phyloP scores from a whole-genome alignment of 2,329 filamentous ascomycete genomes.

The Sporothrix mexicana region DNA sequence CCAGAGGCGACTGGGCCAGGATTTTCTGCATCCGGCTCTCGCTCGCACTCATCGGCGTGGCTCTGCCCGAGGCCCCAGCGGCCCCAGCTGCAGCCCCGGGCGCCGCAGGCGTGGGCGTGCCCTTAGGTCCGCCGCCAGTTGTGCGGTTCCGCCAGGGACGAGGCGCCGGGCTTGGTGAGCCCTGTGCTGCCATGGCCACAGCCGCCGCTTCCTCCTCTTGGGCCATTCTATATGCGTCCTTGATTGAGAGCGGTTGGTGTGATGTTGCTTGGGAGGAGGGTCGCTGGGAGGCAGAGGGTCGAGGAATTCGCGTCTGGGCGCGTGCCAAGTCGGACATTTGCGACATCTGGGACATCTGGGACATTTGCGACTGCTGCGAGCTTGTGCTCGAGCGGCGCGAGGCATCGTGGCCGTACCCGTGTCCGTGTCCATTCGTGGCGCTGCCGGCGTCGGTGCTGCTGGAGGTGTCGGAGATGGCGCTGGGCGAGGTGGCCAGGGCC shows the following conservation, averaged over 20 bases:
- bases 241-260: conserved; percentile 47
- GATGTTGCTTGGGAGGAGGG: conserved; percentile 28
- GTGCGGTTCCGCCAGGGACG: conserved; percentile 50
- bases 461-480: conserved; percentile 33
- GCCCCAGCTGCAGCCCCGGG: not conserved
- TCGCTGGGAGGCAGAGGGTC: conserved; percentile 40
- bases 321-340: conserved; percentile 37
- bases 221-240: conserved; percentile 51
- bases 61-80: not conserved
- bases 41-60: conserved; percentile 29
- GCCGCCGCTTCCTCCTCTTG: conserved; percentile 45
- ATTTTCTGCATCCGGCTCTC: conserved; percentile 39
- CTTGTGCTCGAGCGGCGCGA: conserved; percentile 40
- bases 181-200: conserved; percentile 39
- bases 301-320: conserved; percentile 43
- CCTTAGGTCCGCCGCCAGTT: conserved; percentile 37
- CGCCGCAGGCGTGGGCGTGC: conserved; percentile 35
- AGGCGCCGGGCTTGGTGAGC: conserved; percentile 59
- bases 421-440: not conserved
- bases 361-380: conserved; percentile 34
- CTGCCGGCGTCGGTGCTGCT: conserved; percentile 23
- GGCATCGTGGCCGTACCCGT: conserved; percentile 3
- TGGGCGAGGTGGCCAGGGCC: conserved; percentile 25
- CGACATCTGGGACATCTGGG: conserved; percentile 6
- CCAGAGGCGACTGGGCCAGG: conserved; percentile 40